Percentiles rank a stretch among this genome's conserved stretches.
Conservation (phyloP, 2,329 filamentous ascomycete species). For the Lachnum nothofagi region DNA sequence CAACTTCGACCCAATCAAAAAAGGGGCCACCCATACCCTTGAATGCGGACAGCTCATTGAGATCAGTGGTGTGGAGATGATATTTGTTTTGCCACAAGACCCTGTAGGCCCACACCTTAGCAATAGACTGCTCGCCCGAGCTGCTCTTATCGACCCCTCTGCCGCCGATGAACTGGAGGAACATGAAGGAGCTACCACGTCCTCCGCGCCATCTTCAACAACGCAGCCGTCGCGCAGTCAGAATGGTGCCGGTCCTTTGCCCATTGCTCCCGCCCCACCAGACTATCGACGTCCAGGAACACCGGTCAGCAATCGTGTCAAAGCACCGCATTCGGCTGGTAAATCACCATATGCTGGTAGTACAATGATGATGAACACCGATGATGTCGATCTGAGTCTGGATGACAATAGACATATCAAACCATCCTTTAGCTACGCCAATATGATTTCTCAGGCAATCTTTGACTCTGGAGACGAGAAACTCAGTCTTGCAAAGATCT, state of each 20-base stretch:
- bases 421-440: constrained; percentile 91
- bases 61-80: constrained; percentile 92
- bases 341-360: constrained; percentile 33
- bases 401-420: constrained; percentile 88
- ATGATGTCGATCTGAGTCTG: constrained; percentile 68
- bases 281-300: constrained; percentile 58
- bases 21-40: constrained; percentile 58
- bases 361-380: constrained; percentile 43
- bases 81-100: constrained; percentile 87
- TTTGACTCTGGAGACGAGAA: constrained; percentile 81
- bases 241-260: constrained; percentile 35
- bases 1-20: constrained; percentile 66
- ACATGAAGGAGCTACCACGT: constrained; percentile 11
- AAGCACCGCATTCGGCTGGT: constrained; percentile 21
- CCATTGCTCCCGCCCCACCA: constrained; percentile 55
- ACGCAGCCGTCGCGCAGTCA: constrained; percentile 12
- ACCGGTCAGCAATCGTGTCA: constrained; percentile 35
- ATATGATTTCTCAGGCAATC: constrained; percentile 95
- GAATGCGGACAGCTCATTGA: constrained; percentile 87
- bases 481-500: constrained; percentile 86
- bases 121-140: constrained; percentile 63
- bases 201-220: constrained; percentile 4
- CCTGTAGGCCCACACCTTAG: constrained; percentile 62
- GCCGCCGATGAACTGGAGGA: constrained; percentile 15
- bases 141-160: constrained; percentile 44